Conservation (phyloP, 2,329 filamentous ascomycete species). For the Aurifilum marmelostoma region DNA sequence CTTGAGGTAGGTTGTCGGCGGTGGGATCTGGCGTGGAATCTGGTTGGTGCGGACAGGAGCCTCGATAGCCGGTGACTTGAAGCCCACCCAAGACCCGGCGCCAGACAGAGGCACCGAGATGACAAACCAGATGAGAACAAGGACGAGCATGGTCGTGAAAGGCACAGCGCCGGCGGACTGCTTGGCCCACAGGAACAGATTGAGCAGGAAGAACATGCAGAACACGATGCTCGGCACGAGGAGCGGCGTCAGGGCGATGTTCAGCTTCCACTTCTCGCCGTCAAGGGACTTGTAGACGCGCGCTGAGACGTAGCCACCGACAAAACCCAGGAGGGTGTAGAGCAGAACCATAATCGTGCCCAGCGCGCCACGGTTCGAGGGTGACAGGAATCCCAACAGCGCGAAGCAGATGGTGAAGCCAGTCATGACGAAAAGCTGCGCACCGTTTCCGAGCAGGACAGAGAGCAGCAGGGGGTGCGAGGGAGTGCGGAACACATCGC, state of each 20-base stretch:
- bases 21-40: slow-evolving; percentile 95
- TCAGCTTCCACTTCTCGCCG: slow-evolving; percentile 92
- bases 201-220: slow-evolving; percentile 84
- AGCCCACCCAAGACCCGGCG: slow-evolving; percentile 89
- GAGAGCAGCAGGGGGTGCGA: slow-evolving; percentile 82
- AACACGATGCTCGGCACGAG: slow-evolving; percentile 89
- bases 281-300: slow-evolving; percentile 93
- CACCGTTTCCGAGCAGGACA: slow-evolving; percentile 87
- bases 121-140: slow-evolving; percentile 93
- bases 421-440: slow-evolving; percentile 97
- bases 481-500: slow-evolving; percentile 92
- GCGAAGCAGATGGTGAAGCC: slow-evolving; percentile 93
- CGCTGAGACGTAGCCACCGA: slow-evolving; percentile 88
- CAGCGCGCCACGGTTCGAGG: slow-evolving; percentile 91
- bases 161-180: slow-evolving; percentile 91
- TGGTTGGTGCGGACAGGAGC: slow-evolving; percentile 93
- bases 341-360: slow-evolving; percentile 92
- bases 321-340: slow-evolving; percentile 89
- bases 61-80: slow-evolving; percentile 72
- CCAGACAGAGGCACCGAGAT: slow-evolving; percentile 93
- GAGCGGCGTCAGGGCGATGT: slow-evolving; percentile 85
- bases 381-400: slow-evolving; percentile 90
- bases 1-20: slow-evolving; percentile 78
- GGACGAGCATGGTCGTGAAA: slow-evolving; percentile 94
- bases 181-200: slow-evolving; percentile 95